Conservation (phyloP, 2,329 filamentous ascomycete species). For the Xylaria arbuscula region DNA sequence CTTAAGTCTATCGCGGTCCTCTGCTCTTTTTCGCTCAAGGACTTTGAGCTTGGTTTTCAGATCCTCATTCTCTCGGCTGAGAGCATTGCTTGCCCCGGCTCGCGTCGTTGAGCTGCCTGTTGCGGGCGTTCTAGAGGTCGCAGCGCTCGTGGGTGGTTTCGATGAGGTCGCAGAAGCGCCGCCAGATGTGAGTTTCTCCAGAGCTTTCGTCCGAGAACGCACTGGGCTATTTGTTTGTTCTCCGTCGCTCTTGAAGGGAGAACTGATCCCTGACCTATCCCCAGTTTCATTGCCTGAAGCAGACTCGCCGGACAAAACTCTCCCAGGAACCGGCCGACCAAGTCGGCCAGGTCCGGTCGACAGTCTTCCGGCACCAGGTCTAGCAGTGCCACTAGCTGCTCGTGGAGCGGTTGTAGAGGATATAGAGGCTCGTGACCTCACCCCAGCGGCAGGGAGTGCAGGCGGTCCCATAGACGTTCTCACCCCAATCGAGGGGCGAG, state of each 20-base stretch:
- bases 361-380: constrained; percentile 57
- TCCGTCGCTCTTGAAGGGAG: constrained; percentile 63
- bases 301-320: constrained; percentile 61
- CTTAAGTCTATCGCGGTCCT: constrained; percentile 88
- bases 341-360: constrained; percentile 51
- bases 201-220: constrained; percentile 60
- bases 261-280: constrained; percentile 55
- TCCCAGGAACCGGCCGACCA: constrained; percentile 54
- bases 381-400: constrained; percentile 48
- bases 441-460: constrained; percentile 58
- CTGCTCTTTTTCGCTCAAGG: constrained; percentile 85
- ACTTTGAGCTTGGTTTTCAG: constrained; percentile 88
- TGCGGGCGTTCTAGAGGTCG: constrained; percentile 43
- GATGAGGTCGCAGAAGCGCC: constrained; percentile 50
- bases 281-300: constrained; percentile 57
- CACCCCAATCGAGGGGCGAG: constrained; percentile 66
- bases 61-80: constrained; percentile 80
- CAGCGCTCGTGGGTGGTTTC: constrained; percentile 44
- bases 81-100: constrained; percentile 60
- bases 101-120: constrained; percentile 50
- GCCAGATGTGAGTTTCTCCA: constrained; percentile 62
- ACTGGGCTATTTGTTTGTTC: constrained; percentile 65
- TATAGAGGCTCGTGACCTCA: constrained; percentile 58
- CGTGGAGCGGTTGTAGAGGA: constrained; percentile 55
- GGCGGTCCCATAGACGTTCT: constrained; percentile 78